These are phyloP conservation scores for Apiospora malaysiana DNA, from an alignment of 2,329 filamentous ascomycete species.

Conservation along the genomic window DNA sequence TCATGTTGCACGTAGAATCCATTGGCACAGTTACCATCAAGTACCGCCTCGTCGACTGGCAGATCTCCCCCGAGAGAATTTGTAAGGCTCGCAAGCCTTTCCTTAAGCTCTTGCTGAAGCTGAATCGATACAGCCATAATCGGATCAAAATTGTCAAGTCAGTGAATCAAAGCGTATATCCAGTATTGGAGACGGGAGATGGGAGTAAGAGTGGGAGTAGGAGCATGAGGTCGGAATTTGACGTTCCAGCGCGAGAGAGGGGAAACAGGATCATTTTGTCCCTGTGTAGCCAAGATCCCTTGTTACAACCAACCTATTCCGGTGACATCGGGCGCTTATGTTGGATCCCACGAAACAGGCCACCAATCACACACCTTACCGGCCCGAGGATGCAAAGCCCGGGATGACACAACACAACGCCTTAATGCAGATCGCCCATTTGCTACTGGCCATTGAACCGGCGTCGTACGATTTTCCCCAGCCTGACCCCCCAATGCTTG, in stretches of 20 bases:
- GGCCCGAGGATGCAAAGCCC: neutral
- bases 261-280: too few relatives aligned
- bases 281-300: too few relatives aligned
- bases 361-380: neutral
- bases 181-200: too few relatives aligned
- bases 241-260: too few relatives aligned
- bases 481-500: too few relatives aligned
- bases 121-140: neutral
- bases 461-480: too few relatives aligned
- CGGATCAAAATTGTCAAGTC: neutral
- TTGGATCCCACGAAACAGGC: neutral
- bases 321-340: conserved; percentile 5
- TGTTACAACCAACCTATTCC: neutral
- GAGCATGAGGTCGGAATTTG: too few relatives aligned
- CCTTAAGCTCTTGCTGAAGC: neutral
- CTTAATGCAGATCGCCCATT: too few relatives aligned
- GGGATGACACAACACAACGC: neutral
- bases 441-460: too few relatives aligned
- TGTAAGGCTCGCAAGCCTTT: neutral
- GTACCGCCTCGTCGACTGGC: neutral
- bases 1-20: neutral
- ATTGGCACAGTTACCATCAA: neutral
- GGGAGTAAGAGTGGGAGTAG: too few relatives aligned
- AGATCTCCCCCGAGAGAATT: neutral
- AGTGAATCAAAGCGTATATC: neutral